These are phyloP conservation scores for Gentiana straminea DNA, from an alignment of 257 asterid species.

Conservation along the genomic window DNA sequence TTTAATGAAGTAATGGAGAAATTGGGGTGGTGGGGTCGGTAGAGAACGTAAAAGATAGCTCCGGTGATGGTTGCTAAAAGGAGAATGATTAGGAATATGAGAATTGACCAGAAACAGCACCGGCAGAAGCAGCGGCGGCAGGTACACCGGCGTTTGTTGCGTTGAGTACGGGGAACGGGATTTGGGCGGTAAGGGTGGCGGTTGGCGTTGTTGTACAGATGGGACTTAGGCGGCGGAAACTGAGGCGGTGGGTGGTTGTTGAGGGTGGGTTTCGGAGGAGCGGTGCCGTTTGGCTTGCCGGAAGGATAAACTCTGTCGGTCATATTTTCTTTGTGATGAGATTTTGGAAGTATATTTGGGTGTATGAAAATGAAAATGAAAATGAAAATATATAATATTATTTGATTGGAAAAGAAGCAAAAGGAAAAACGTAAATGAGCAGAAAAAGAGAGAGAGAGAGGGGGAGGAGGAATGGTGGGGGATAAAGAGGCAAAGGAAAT, in stretches of 20 bases:
- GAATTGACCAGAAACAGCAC: slow-evolving; percentile 30
- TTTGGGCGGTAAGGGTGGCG: slow-evolving; percentile 30
- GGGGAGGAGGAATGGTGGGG: no score
- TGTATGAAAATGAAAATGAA: no score
- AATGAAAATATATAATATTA: no score
- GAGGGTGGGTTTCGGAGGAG: slow-evolving; percentile 7
- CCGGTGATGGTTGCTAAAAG: slow-evolving; percentile 55
- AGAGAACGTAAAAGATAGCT: slow-evolving; percentile 60
- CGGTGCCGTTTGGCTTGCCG: slow-evolving; percentile 27
- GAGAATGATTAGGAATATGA: slow-evolving; percentile 33
- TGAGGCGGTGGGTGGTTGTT: slow-evolving; percentile 12
- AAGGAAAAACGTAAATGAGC: no score
- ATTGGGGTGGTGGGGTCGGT: slow-evolving; percentile 59
- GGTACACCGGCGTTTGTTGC: slow-evolving; percentile 23
- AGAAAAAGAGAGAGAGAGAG: no score
- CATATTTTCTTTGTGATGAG: slow-evolving; percentile 18
- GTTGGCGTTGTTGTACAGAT: slow-evolving; percentile 19
- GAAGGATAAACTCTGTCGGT: slow-evolving; percentile 36
- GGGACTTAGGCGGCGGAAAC: slow-evolving; percentile 21
- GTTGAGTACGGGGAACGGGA: slow-evolving; percentile 14
- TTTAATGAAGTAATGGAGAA: slow-evolving; percentile 61
- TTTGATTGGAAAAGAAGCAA: no score
- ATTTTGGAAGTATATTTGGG: slow-evolving; percentile 9
- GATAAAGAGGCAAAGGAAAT: no score
- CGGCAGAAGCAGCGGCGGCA: slow-evolving; percentile 34